phyloP scores from a whole-genome alignment of 352 stramenopile species.

The Phytophthora colocasiae region DNA sequence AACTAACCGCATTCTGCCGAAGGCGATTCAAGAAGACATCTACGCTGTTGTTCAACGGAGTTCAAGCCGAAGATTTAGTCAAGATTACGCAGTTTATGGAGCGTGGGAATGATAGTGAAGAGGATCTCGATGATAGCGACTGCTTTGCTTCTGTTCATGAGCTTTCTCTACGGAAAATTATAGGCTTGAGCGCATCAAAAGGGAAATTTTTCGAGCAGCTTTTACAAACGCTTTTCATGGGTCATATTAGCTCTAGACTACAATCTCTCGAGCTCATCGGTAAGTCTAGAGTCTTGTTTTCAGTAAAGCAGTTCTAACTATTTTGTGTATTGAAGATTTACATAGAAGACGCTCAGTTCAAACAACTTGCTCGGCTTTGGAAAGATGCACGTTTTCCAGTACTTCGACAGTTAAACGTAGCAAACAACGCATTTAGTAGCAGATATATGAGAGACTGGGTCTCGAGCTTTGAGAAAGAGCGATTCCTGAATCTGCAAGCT shows the following conservation, averaged over 20 bases:
- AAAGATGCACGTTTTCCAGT: slow-evolving; percentile 54
- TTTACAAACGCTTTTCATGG: slow-evolving; percentile 64
- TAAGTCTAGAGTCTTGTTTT: slow-evolving; percentile 9
- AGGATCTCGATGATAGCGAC: slow-evolving; percentile 36
- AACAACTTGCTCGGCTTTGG: slow-evolving; percentile 51
- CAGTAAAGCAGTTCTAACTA: too few species aligned
- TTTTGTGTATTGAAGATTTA: neutral
- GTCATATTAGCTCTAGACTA: slow-evolving; percentile 49
- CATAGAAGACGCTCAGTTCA: slow-evolving; percentile 56
- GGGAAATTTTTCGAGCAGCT: slow-evolving; percentile 50
- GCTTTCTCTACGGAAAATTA: slow-evolving; percentile 41
- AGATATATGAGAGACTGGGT: slow-evolving; percentile 70
- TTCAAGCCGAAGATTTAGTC: slow-evolving; percentile 28
- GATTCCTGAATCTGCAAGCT: slow-evolving; percentile 37
- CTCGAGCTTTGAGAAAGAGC: slow-evolving; percentile 54
- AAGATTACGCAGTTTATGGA: slow-evolving; percentile 46
- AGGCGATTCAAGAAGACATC: slow-evolving; percentile 36
- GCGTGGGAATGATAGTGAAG: slow-evolving; percentile 25
- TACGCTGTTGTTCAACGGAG: slow-evolving; percentile 31
- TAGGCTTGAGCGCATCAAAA: slow-evolving; percentile 22
- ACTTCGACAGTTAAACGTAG: slow-evolving; percentile 42
- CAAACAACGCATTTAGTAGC: slow-evolving; percentile 58
- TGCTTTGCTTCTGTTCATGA: slow-evolving; percentile 46
- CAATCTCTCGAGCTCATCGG: slow-evolving; percentile 41
- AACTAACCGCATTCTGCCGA: slow-evolving; percentile 23